A percentile compares a stretch with the other conserved stretches of the same genome.
phyloP scores from a whole-genome alignment of 768 basidiomycete species.

The Kwoniella pini region DNA sequence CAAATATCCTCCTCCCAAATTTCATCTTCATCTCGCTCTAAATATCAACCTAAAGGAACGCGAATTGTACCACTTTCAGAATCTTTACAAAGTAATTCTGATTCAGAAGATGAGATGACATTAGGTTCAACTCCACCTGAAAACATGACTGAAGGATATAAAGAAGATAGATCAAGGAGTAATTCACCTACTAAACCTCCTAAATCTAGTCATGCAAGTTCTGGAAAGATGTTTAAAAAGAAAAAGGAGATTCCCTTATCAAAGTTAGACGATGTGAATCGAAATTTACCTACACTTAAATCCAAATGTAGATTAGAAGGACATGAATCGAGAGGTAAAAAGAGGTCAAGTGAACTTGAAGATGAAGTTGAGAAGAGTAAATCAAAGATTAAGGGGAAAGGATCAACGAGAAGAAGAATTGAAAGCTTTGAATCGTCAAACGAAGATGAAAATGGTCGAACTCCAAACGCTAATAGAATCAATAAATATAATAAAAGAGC shows the following conservation, averaged over 20 bases:
- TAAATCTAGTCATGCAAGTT: not conserved
- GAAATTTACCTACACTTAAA: not conserved
- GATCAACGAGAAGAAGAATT: not conserved
- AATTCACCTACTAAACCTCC: not conserved
- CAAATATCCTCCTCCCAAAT: too few species aligned
- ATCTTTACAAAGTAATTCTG: not conserved
- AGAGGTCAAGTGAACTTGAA: slow-evolving; percentile 3
- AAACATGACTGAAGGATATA: slow-evolving; percentile 1
- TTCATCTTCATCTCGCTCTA: too few species aligned
- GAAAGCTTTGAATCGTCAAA: not conserved
- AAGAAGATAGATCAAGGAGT: not conserved
- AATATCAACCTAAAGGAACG: too few species aligned
- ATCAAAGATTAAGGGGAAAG: too few species aligned
- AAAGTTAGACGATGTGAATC: not conserved
- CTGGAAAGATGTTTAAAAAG: not conserved
- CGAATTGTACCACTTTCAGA: not conserved
- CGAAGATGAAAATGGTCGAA: not conserved
- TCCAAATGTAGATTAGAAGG: not conserved
- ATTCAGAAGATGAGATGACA: slow-evolving; percentile 10
- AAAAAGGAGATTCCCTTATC: not conserved
- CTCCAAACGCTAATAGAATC: too few species aligned
- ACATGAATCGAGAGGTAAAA: not conserved
- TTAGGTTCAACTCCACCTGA: slow-evolving; percentile 11
- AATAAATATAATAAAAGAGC: too few species aligned
- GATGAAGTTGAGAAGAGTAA: not conserved